Base-by-base conservation (phyloP, 306 rosid genomes). In the Cicer arietinum region DNA sequence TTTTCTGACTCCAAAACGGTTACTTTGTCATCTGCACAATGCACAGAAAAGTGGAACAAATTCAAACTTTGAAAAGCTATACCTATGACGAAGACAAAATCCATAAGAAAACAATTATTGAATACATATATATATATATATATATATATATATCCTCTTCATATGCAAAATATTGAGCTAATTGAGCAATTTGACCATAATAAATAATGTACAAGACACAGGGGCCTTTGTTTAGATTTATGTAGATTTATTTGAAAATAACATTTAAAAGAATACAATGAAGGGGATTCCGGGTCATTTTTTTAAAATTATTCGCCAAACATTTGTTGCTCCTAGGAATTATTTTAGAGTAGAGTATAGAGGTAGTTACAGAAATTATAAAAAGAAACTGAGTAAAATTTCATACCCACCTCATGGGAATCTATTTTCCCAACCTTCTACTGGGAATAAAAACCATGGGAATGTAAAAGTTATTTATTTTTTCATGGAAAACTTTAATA, bases 1-100 rank as follows among this genome's bases (percentile, higher is more conserved):
- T 88, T 94, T 81, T 91, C 98, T 4, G 96, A 83, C 83, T 94
- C 97, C 78, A 94, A 69, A 78, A 87, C 90, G 16, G 97, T 89
- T 82, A 94, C 98, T 80, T 94, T 89, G 76, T 89, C 98, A 84
- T 94, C 98, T 91, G 81, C 68, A 83, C 11, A 47, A 39, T n/a
- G 72, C 51, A 40, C 70, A 58, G 17, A 25, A 69, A 68, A 83
- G 45, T 10, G 71, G 61, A 68, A 62, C 39, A 56, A 48, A 17
- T 30, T 81, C 67, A 77, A 61, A 1, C 2, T 35, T 62, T n/a
- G 12, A 9, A 1, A 56, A 68, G 18, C 40, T 5, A 73, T 74
- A 67, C 66, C n/a, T 61, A 60, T 44, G 41, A 37, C 20, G 44
- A 54, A 71, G 51, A 35, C 17, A 52, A 17, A 46, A 72, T 73